Evolutionary conservation across 495 filamentous ascomycete genomes (phyloP).

Genomic region (Daldinia decipiens): DNA sequence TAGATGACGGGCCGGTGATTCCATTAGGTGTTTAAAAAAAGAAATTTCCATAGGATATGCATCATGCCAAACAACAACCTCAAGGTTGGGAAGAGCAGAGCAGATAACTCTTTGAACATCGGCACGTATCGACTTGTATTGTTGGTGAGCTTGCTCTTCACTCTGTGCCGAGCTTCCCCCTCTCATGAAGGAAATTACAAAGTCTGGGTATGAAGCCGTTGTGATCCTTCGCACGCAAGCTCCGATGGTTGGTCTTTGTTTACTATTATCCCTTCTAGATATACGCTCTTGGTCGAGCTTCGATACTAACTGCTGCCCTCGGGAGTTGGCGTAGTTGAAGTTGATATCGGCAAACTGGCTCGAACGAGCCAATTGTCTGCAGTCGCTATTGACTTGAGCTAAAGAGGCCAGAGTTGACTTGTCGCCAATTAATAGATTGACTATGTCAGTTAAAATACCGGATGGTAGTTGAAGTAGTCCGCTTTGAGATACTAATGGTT

Average conservation of each 20-base stretch:
- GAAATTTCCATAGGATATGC: not conserved
- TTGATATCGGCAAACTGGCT: slow-evolving; percentile 10
- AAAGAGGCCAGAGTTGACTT: slow-evolving; percentile 1
- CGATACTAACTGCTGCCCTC: not conserved
- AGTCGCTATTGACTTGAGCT: slow-evolving; percentile 10
- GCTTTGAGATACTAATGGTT: not conserved
- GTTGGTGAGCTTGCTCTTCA: not conserved
- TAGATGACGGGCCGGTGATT: not conserved
- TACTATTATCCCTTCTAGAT: not conserved
- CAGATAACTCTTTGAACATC: not conserved
- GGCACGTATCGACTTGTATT: not conserved
- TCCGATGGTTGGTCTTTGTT: not conserved
- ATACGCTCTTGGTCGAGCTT: not conserved
- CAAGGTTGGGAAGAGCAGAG: slow-evolving; percentile 1
- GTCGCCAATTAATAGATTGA: slow-evolving; percentile 13
- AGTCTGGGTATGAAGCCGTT: not conserved
- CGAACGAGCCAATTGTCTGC: slow-evolving; percentile 22
- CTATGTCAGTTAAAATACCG: slow-evolving; percentile 13
- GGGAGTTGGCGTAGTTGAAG: slow-evolving; percentile 2
- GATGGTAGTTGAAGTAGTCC: slow-evolving; percentile 8
- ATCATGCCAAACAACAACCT: not conserved
- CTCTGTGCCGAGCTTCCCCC: not conserved
- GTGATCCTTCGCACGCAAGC: not conserved
- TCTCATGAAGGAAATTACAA: not conserved
- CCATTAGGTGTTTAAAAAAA: not conserved